A percentile compares a stretch with the other conserved stretches of the same genome.
phyloP scores from a whole-genome alignment of 768 basidiomycete species.

The Daedaleopsis sinensis region DNA sequence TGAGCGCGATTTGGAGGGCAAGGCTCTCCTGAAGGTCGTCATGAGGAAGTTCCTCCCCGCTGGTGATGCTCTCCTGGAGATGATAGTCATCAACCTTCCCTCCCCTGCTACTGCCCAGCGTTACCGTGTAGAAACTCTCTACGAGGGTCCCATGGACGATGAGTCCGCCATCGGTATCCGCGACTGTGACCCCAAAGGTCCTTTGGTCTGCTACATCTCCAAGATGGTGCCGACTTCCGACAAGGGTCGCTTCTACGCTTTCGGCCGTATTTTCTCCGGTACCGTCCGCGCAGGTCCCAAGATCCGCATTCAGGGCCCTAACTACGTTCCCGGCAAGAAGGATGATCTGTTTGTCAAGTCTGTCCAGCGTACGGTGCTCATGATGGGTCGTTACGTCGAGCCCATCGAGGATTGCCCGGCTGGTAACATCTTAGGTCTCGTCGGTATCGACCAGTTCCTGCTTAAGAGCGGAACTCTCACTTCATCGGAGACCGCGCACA shows the following conservation, averaged over 20 bases:
- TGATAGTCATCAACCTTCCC: slow-evolving; percentile 99
- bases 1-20: slow-evolving; percentile 94
- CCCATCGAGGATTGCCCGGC: slow-evolving; percentile 99
- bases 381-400: slow-evolving; percentile 99
- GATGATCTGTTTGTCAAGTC: slow-evolving; percentile 98
- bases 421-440: slow-evolving; percentile 98
- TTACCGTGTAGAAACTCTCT: slow-evolving; percentile 99
- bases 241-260: slow-evolving; percentile 99
- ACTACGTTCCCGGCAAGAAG: slow-evolving; percentile 98
- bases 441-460: slow-evolving; percentile 99
- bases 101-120: slow-evolving; percentile 96
- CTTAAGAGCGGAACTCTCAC: slow-evolving; percentile 99
- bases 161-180: slow-evolving; percentile 98
- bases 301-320: slow-evolving; percentile 98
- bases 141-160: slow-evolving; percentile 99
- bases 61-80: slow-evolving; percentile 97
- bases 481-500: slow-evolving; percentile 97
- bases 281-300: slow-evolving; percentile 97
- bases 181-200: slow-evolving; percentile 95
- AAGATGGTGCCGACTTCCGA: slow-evolving; percentile 99
- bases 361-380: slow-evolving; percentile 97
- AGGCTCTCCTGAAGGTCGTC: slow-evolving; percentile 92
- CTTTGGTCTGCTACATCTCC: slow-evolving; percentile 97
- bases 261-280: slow-evolving; percentile 99
- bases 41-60: slow-evolving; percentile 99